Conservation (phyloP, 2,329 filamentous ascomycete genomes). For the Elsinoe australis region DNA sequence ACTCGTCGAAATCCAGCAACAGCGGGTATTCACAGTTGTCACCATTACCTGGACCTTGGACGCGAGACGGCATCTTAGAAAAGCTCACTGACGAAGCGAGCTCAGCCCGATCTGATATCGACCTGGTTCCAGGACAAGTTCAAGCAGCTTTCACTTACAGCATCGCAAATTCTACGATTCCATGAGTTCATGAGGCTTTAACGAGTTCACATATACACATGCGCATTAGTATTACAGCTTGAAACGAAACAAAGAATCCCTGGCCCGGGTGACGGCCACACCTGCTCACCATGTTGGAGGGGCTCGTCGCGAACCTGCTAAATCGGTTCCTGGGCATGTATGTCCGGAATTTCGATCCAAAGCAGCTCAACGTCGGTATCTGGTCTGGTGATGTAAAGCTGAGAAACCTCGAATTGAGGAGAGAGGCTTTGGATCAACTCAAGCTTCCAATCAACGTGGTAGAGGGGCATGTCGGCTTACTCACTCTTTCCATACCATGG, state of each 20-base stretch:
- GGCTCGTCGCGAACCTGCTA: constrained; percentile 89
- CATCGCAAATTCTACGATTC: background rate
- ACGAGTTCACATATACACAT: too few relatives aligned
- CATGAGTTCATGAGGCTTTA: background rate
- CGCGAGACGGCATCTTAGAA: background rate
- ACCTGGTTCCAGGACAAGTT: constrained; percentile 8
- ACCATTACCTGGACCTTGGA: too few relatives aligned
- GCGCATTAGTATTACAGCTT: too few relatives aligned
- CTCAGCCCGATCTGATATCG: background rate
- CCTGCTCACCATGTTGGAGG: constrained; percentile 77
- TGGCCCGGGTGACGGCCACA: constrained; percentile 66
- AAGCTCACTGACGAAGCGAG: background rate
- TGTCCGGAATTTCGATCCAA: constrained; percentile 97
- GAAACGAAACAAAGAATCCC: constrained; percentile 34
- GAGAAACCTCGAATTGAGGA: constrained; percentile 80
- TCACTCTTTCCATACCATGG: constrained; percentile 93
- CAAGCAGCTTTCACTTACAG: background rate
- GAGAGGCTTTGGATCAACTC: constrained; percentile 93
- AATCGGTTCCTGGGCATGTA: constrained; percentile 99
- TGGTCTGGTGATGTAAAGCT: constrained; percentile 98
- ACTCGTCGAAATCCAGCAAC: too few relatives aligned
- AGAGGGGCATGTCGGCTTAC: constrained; percentile 83
- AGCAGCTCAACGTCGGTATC: constrained; percentile 96
- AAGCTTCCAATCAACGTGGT: constrained; percentile 94
- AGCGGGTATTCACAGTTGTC: background rate